Conservation (phyloP, 2,329 filamentous ascomycete genomes). For the Dactylellina sp. region DNA sequence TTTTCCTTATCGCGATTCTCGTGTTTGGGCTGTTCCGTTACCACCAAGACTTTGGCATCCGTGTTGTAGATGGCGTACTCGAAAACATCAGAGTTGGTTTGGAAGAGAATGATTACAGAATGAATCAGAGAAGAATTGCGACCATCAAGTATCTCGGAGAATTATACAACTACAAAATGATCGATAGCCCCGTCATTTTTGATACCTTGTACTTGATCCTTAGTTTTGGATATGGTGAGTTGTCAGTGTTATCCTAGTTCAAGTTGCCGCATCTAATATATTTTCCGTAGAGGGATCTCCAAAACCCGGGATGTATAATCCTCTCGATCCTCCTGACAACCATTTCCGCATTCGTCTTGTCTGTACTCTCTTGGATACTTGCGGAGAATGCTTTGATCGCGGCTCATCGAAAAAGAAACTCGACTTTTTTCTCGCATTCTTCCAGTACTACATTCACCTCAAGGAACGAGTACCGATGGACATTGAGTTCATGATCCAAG, state of each 20-base stretch:
- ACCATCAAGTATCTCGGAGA: constrained; percentile 97
- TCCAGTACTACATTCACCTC: constrained; percentile 94
- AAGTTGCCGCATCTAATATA: too few relatives aligned
- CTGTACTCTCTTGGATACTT: constrained; percentile 90
- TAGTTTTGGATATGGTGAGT: constrained; percentile 84
- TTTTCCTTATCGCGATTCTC: constrained; percentile 90
- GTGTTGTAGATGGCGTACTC: constrained; percentile 89
- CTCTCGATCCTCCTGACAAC: constrained; percentile 88
- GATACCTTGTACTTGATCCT: constrained; percentile 94
- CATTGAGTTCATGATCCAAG: constrained; percentile 94
- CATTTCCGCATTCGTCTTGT: constrained; percentile 94
- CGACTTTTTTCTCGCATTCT: constrained; percentile 95
- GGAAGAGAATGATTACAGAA: constrained; percentile 96
- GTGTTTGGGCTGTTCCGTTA: constrained; percentile 90
- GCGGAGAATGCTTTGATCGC: constrained; percentile 94
- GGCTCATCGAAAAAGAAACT: constrained; percentile 95
- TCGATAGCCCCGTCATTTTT: constrained; percentile 94
- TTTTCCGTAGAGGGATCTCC: constrained; percentile 76
- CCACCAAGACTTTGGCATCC: constrained; percentile 88
- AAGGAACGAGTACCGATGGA: constrained; percentile 95
- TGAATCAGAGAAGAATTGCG: constrained; percentile 91
- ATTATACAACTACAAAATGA: constrained; percentile 96
- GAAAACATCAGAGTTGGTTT: constrained; percentile 89
- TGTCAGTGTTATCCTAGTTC: too few relatives aligned
- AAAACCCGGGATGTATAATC: constrained; percentile 78